Conservation (phyloP, 495 filamentous ascomycete genomes). For the Penicillium alfredii region DNA sequence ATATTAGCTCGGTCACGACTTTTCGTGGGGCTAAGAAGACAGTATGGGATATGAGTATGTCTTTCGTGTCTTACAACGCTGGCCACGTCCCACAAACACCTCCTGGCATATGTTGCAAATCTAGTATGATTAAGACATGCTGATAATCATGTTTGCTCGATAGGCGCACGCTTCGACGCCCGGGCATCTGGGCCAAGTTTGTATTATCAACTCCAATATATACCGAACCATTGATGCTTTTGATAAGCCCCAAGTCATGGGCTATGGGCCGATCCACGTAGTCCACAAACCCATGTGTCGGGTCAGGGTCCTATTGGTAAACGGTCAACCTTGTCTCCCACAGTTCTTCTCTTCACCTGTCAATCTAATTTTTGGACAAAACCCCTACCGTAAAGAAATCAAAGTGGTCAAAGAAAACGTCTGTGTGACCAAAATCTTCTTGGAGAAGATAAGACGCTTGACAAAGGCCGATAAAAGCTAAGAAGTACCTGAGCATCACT, state of each 20-base stretch:
- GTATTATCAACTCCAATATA: constrained; percentile 42
- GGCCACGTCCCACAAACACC: constrained; percentile 55
- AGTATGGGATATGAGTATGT: background rate
- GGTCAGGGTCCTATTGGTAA: constrained; percentile 51
- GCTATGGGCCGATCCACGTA: constrained; percentile 52
- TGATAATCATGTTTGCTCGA: constrained; percentile 48
- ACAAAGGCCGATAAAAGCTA: no score
- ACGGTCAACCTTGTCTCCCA: no score
- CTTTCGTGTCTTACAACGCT: constrained; percentile 43
- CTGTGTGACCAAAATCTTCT: constrained; percentile 37
- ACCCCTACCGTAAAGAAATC: constrained; percentile 38
- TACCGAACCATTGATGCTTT: constrained; percentile 35
- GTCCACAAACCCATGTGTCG: constrained; percentile 63
- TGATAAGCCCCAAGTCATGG: constrained; percentile 47
- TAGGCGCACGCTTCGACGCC: constrained; percentile 52
- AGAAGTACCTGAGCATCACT: no score
- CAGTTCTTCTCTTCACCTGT: no score
- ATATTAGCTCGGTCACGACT: no score
- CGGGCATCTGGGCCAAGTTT: constrained; percentile 39
- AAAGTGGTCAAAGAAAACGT: constrained; percentile 53
- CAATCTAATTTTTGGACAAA: no score
- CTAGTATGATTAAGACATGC: constrained; percentile 52
- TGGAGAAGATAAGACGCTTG: constrained; percentile 43
- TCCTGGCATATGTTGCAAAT: constrained; percentile 52
- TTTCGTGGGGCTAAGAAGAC: no score